Evolutionary conservation across 163 green algal genomes (phyloP), one percentile per base, ranked within the genome.

Genomic region (Trebouxiophyceae sp.): DNA sequence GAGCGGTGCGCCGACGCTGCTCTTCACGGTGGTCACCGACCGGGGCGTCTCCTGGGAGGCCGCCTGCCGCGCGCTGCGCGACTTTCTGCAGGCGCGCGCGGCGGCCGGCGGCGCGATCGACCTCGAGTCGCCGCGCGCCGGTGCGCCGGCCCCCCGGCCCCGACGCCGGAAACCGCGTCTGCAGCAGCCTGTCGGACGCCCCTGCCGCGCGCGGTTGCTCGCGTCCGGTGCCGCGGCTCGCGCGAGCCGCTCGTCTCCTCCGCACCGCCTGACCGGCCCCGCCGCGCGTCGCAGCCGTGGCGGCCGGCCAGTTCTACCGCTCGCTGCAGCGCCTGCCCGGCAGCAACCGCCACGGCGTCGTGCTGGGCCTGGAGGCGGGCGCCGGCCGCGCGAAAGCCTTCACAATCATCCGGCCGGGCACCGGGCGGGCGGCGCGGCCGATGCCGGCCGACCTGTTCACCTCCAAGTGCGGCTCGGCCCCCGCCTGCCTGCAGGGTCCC

Each of bases 11-110:
- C 27, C 71, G n/a, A 78, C 75, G 47, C 39, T 82, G 64, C 62
- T 82, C 27, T 73, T 75, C 46, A 66, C 46, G 5, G 28, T 80
- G 1, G 55, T 68, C 45, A 54, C 81, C 50, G 77, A 84, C 61
- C 47, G 77, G 1, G 77, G 77, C 20, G 45, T 82, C 32, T 73
- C 77, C 57, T 84, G 74, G 74, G 47, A 63, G 3, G 57, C 64
- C 1, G 74, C 77, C 2, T 33, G 46, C 32, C 22, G 44, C 45
- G 44, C 71, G 46, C 69, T 82, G 63, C 33, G 23, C 24, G 33
- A 4, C 39, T 26, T 23, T 4, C 23, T 2, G 24, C 24, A 2
- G 33, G 33, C 7, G 22, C 33, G 7, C 33, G 34, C 16, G 59
- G 33, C 32, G 23, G n/a, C n/a, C 26, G 16, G 6, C 20, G 39